Base-by-base conservation (phyloP, 768 basidiomycete species). In the Nevesoporus exiguus region DNA sequence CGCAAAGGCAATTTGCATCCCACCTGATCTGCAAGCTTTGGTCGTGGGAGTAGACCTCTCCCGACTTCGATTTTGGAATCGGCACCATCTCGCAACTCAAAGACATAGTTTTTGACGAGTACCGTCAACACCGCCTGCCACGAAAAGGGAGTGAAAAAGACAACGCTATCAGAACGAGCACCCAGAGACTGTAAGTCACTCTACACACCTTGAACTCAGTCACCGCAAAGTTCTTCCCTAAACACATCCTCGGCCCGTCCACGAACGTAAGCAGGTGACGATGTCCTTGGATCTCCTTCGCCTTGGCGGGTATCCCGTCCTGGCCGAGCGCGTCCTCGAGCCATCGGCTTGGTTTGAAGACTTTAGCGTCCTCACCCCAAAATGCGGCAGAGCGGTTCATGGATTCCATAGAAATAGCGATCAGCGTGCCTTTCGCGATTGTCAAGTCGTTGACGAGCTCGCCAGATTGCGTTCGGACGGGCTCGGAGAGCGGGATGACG, bases 341-440 rank as follows among this genome's bases (percentile, higher is more conserved):
- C 87, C 87, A 90, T 14, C 86, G 72, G 49, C 82, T 81, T 0
- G 86, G 86, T 29, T 76, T 72, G 63, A 84, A 90, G 24, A 77
- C 74, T 22, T 76, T 74, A 1, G 83, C 78, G 47, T 83, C 79
- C 0, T 74, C 62, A 0, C 87, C 87, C 88, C 87, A 88, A 22
- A 85, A 64, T 0, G 65, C 69, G 43, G 74, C 71, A 5, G 79
- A 78, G 7, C 72, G 68, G 61, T 88, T 86, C 51, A 82, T 73
- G 17, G 67, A 70, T 15, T 67, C 55, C 33, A 84, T 76, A 1
- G 80, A 74, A 3, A 77, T 62, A 8, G 70, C 44, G 14, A 86
- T 56, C 1, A 65, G 54, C 0, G 78, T 79, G 2, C 78, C 82
- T 54, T 78, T 79, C 17, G 74, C 70, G 30, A 86, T 66, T 9